phyloP scores from a whole-genome alignment of 371 early-diverging fungal genomes.

The Mucor plumbeus region DNA sequence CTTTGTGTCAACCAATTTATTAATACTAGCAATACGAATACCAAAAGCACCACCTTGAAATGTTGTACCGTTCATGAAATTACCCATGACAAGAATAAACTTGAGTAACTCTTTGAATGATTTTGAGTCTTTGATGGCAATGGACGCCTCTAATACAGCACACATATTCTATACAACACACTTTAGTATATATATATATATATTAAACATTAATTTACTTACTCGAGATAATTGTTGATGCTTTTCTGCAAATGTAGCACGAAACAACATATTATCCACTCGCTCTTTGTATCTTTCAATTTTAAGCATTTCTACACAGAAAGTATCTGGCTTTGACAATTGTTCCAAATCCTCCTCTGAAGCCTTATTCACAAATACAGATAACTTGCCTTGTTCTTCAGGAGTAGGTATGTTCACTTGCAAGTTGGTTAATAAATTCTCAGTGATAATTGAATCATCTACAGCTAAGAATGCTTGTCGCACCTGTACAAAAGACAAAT shows the following conservation, averaged over 20 bases:
- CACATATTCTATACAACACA: slow-evolving; percentile 48
- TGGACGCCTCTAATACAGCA: slow-evolving; percentile 58
- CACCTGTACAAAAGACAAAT: slow-evolving; percentile 64
- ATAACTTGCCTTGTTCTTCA: slow-evolving; percentile 77
- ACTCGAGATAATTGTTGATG: slow-evolving; percentile 73
- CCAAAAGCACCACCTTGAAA: slow-evolving; percentile 93
- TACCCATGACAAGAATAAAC: slow-evolving; percentile 86
- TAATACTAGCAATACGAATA: slow-evolving; percentile 85
- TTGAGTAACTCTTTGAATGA: slow-evolving; percentile 60
- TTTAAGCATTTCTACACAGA: slow-evolving; percentile 86
- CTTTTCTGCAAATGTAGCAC: slow-evolving; percentile 78
- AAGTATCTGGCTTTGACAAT: slow-evolving; percentile 82
- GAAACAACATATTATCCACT: slow-evolving; percentile 76
- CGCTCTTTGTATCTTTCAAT: slow-evolving; percentile 83
- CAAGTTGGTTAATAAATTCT: slow-evolving; percentile 69
- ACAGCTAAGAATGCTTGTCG: slow-evolving; percentile 62
- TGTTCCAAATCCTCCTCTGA: slow-evolving; percentile 65
- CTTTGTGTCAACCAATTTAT: slow-evolving; percentile 88
- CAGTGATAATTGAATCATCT: slow-evolving; percentile 69
- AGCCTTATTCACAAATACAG: slow-evolving; percentile 71
- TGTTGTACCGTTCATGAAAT: slow-evolving; percentile 89
- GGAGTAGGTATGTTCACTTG: slow-evolving; percentile 71
- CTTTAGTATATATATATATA: background rate
- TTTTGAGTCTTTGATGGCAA: slow-evolving; percentile 56
- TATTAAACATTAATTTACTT: slow-evolving; percentile 5